Conservation (phyloP, 805 yeast species). For the Ogataea degrootiae region DNA sequence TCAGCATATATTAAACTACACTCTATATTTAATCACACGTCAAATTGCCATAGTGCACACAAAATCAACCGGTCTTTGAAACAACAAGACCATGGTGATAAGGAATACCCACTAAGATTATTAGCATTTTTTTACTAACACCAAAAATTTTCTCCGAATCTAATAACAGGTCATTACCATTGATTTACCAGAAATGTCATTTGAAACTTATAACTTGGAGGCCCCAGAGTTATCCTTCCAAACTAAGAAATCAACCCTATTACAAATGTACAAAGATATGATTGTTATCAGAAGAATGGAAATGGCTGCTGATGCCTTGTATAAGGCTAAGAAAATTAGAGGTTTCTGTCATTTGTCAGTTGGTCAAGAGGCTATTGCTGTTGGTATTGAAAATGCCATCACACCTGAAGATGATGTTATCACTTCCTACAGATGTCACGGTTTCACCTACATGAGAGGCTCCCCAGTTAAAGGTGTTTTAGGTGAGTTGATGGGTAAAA, state of each 20-base stretch:
- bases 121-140: background rate
- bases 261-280: conserved; percentile 97
- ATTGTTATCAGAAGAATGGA: conserved; percentile 92
- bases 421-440: conserved; percentile 98
- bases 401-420: conserved; percentile 81
- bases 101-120: background rate
- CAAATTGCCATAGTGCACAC: no score
- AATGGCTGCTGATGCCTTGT: conserved; percentile 97
- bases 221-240: conserved; percentile 68
- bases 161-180: conserved; percentile 32
- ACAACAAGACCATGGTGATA: background rate
- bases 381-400: conserved; percentile 95
- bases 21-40: no score
- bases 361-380: conserved; percentile 99
- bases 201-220: conserved; percentile 77
- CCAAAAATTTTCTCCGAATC: background rate
- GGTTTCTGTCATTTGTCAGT: conserved; percentile 98
- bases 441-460: conserved; percentile 96
- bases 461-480: conserved; percentile 83
- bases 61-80: background rate
- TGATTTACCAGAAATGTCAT: conserved; percentile 73
- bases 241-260: conserved; percentile 73
- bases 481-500: conserved; percentile 96
- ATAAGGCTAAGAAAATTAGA: conserved; percentile 97
- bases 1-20: background rate